Evolutionary conservation across 2,329 filamentous ascomycete species (phyloP).

Genomic region (Sclerotinia sclerotiorum): DNA sequence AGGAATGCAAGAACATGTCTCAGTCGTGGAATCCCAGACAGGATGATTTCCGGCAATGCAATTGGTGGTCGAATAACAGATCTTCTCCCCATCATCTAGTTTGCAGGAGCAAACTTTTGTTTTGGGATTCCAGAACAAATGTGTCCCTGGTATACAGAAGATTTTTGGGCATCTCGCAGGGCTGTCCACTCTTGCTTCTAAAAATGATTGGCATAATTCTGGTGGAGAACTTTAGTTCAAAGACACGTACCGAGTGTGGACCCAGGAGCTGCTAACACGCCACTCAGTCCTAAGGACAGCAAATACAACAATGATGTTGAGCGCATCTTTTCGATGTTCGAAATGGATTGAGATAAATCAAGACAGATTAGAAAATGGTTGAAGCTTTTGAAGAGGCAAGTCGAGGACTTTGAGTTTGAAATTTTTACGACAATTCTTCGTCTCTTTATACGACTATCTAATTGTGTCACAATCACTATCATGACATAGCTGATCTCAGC

Average conservation of each 20-base stretch:
- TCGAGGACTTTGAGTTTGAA: constrained; percentile 3
- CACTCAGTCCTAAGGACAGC: constrained; percentile 16
- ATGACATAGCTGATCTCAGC: constrained; percentile 19
- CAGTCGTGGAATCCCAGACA: constrained; percentile 18
- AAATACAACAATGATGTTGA: constrained; percentile 10
- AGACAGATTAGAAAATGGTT: not conserved
- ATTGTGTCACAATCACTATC: not conserved
- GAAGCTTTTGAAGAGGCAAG: not conserved
- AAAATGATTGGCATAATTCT: not conserved
- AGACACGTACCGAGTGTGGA: not conserved
- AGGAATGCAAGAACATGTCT: constrained; percentile 23
- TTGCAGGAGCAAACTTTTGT: constrained; percentile 24
- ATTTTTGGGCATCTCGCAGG: constrained; percentile 26
- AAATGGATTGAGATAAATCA: not conserved
- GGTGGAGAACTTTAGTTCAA: not conserved
- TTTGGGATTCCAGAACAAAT: constrained; percentile 24
- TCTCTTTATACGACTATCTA: not conserved
- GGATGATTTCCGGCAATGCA: constrained; percentile 12
- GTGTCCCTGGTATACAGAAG: constrained; percentile 22
- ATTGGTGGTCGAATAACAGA: constrained; percentile 21
- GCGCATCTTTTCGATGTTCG: not conserved
- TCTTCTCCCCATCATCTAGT: constrained; percentile 17
- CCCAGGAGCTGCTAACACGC: constrained; percentile 18
- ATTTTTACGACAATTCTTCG: not conserved
- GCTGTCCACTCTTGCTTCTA: constrained; percentile 21